Conservation (phyloP, 306 rosid species). For the Morella rubra region DNA sequence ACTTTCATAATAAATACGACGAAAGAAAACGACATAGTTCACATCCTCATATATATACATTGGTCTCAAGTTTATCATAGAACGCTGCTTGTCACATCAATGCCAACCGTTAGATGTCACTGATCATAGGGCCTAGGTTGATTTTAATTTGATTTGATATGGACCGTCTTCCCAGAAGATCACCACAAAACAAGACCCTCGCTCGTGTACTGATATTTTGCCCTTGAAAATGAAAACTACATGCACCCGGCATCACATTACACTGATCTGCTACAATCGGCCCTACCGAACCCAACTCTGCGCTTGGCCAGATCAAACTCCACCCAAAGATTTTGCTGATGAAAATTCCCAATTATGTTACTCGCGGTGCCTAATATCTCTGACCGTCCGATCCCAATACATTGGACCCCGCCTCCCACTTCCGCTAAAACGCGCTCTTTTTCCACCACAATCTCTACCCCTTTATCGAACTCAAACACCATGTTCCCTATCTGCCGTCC, state of each 20-base stretch:
- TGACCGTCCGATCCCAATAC: conserved; percentile 78
- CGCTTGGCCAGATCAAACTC: conserved; percentile 67
- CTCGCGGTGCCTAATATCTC: conserved; percentile 63
- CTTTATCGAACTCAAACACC: conserved; percentile 66
- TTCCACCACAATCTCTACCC: conserved; percentile 59
- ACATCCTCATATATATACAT: conserved; percentile 45
- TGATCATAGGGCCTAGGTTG: background rate
- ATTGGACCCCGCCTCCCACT: conserved; percentile 72
- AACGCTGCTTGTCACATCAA: background rate
- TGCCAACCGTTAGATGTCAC: background rate
- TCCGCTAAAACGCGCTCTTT: conserved; percentile 54
- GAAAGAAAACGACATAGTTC: background rate
- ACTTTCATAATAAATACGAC: background rate
- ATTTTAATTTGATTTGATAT: background rate
- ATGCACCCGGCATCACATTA: conserved; percentile 17
- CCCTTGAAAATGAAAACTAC: background rate
- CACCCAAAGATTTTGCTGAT: conserved; percentile 84
- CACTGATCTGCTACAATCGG: conserved; percentile 59
- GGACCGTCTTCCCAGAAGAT: conserved; percentile 17
- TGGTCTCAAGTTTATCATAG: conserved; percentile 8
- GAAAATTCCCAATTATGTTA: conserved; percentile 78
- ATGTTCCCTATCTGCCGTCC: conserved; percentile 66
- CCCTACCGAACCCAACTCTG: conserved; percentile 70
- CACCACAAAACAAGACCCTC: conserved; percentile 6
- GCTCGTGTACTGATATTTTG: background rate